Evolutionary conservation across 108 stramenopile species (phyloP), one percentile per base, ranked within the genome.

Genomic region (Schizochytrium sp.): DNA sequence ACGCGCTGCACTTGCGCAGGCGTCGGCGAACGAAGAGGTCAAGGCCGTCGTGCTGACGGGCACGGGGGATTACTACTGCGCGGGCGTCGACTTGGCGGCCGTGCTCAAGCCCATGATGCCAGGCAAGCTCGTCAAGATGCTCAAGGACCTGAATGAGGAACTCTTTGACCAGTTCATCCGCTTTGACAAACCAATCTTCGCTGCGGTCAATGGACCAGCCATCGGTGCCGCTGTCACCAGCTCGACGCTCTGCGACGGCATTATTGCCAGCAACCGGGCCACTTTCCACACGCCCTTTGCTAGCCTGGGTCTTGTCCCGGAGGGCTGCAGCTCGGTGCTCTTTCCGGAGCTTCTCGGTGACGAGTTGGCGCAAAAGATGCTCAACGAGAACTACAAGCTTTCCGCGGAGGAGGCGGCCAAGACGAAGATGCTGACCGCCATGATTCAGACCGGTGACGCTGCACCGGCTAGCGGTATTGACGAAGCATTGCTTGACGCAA

Each of bases 151-250:
- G 76, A 83, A 83, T 45, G 25, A 83, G 51, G 76, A 83, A 23
- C 76, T 89, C 76, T 89, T 92, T 58, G 88, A 90, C 34, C 60
- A 69, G 34, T 91, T 95, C 28, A 87, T 94, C 29, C 44, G 41
- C 10, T 95, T 92, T 89, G 92, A 92, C 44, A 94, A 94, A 89
- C 72, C 92, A 5, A 44, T 95, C 5, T 90, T 89, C 18, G 94
- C 93, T 4, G 95, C 95, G 18, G 94, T 95, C 25, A 92, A 95
- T 87, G 95, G 95, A 29, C 95, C 95, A 44, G 94, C 94, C 5
- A 88, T 95, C 18, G 95, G 95, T 25, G 94, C 94, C 76, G 93
- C 91, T 4, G 92, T 90, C 43, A 95, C 95, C 28, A 60, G 90
- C 44, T 71, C 94, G 5, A 69, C 90, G 48, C 94, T 93, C 71